Conservation (phyloP, 2,329 filamentous ascomycete genomes). For the Microascus cirrosus region DNA sequence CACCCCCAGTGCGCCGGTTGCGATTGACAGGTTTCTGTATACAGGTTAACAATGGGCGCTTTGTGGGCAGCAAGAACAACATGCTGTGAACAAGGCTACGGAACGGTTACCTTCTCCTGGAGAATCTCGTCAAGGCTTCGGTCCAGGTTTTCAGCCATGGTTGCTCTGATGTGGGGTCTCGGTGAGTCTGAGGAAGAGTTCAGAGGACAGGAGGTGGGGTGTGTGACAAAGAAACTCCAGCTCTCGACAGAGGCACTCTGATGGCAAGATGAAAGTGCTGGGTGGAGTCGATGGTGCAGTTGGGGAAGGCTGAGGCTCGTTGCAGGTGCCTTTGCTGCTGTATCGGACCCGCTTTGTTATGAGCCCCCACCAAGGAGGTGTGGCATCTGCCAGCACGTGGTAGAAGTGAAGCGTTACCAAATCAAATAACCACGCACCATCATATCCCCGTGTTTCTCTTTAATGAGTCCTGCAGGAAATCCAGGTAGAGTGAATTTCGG, state of each 20-base stretch:
- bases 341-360: background rate
- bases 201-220: background rate
- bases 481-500: background rate
- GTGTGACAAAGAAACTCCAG: background rate
- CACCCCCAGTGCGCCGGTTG: constrained; percentile 19
- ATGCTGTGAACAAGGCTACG: background rate
- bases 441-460: background rate
- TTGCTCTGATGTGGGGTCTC: background rate
- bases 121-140: constrained; percentile 47
- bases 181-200: background rate
- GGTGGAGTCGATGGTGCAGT: background rate
- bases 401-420: background rate
- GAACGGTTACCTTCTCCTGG: constrained; percentile 29
- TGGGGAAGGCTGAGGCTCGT: background rate
- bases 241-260: background rate
- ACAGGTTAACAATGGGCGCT: background rate
- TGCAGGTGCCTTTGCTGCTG: background rate
- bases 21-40: constrained; percentile 10
- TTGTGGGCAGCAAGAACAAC: background rate
- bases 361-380: background rate
- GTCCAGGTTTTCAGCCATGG: constrained; percentile 35
- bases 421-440: too few species aligned
- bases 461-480: background rate
- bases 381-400: background rate
- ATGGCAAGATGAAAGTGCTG: background rate